Evolutionary conservation across 306 rosid genomes (phyloP), one percentile per base, ranked within the genome.

Genomic region (Rubus parviflorus): DNA sequence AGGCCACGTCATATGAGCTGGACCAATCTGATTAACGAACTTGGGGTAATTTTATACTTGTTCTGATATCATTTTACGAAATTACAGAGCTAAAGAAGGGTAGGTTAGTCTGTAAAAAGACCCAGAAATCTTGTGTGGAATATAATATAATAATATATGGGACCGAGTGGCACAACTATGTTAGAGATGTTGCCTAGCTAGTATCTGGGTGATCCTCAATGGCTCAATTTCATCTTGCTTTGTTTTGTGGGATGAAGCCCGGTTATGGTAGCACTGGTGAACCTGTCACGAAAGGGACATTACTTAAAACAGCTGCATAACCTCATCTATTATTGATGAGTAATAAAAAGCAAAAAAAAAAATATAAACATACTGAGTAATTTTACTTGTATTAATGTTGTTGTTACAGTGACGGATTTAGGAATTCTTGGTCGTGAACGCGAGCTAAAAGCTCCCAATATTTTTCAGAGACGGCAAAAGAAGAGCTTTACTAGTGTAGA

Each of bases 231-330:
- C 40, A 45, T 20, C 15, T 47, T 25, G n/a, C 19, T 8, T 30
- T 72, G 61, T 53, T 54, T 54, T 40, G 76, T 72, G 48, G 7
- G 65, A n/a, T 53, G 65, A 38, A 38, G 47, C 16, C 38, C 49
- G 6, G 51, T 6, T 15, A 25, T 47, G 41, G 43, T 69, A 25
- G 43, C 30, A 46, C 61, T 54, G 12, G 19, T n/a, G 51, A 54
- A 41, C 53, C 76, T 72, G 52, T 73, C 66, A 54, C 12, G 52
- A 73, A 58, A 53, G 76, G 38, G 66, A 54, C 66, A 40, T n/a
- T 20, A 72, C 76, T 20, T 45, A 0, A 40, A 7, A 13, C 20
- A 53, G 46, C 63, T 52, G 37, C 49, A 38, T 0, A 19, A 16
- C 49, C 75, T 42, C 48, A 35, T 19, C 62, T 35, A 2, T 9